Evolutionary conservation across 2,329 filamentous ascomycete genomes (phyloP), one percentile per base, ranked within the genome.

Genomic region (Verruconis gallopava): DNA sequence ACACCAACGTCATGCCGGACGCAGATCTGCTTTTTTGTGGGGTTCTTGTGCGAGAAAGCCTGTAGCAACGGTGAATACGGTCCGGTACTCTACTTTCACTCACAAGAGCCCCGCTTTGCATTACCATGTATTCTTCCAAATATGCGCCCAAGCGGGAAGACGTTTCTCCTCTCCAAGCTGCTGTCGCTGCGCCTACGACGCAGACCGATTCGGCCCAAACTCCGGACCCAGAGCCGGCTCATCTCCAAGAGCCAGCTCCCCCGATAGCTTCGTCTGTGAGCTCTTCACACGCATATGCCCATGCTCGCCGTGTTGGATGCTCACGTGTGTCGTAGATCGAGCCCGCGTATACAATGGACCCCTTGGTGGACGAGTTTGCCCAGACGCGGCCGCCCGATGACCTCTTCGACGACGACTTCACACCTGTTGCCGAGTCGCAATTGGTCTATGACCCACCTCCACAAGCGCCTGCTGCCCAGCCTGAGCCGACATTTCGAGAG

Each of bases 311-410:
- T n/a, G n/a, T n/a, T n/a, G n/a, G n/a, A n/a, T n/a, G n/a, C n/a
- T n/a, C n/a, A n/a, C n/a, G n/a, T n/a, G n/a, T n/a, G n/a, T n/a
- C n/a, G n/a, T n/a, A n/a, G n/a, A n/a, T n/a, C n/a, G n/a, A n/a
- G 14, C 6, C 6, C 15, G 38, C 21, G 34, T 38, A 19, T 17
- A 15, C 41, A 34, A 21, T 32, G 13, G 41, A 43, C 14, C 34
- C 6, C 2, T 38, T 25, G 6, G 11, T 32, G 20, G 65, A 68
- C 42, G 61, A 67, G 19, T 66, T 67, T 37, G 66, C 67, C 50
- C 66, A 68, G 44, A 66, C 67, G 1, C 64, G 66, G n/a, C 60
- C 63, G 30, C 63, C 65, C 33, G 67, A 70, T 46, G 66, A 70
- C 47, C 56, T 69, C 3, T 62, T 62, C 53, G 66, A 65, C 50